These are phyloP conservation scores for Piper betle DNA, from an alignment of 164 flowering plant species.

Conservation along the genomic window DNA sequence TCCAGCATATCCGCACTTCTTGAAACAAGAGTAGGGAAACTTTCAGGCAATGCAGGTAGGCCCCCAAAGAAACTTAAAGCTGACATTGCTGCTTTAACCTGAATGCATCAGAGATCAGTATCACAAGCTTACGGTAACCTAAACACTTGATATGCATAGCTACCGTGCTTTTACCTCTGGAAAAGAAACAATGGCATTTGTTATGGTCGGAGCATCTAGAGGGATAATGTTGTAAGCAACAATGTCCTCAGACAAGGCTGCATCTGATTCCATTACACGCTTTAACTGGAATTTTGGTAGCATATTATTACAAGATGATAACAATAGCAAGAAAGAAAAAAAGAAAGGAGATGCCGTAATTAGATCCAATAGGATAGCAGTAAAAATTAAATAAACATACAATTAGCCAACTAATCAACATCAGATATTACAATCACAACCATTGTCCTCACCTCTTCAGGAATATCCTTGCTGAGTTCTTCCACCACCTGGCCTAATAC, in stretches of 20 bases:
- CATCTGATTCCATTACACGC: conserved; percentile 84
- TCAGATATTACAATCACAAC: conserved; percentile 1
- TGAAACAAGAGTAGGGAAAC: conserved; percentile 44
- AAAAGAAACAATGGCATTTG: conserved; percentile 55
- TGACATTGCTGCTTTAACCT: conserved; percentile 84
- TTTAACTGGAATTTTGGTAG: conserved; percentile 45
- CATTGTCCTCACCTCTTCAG: conserved; percentile 62
- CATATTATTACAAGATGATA: background rate
- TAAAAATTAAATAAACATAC: too few relatives aligned
- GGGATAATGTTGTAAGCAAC: conserved; percentile 90
- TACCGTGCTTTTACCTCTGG: conserved; percentile 50
- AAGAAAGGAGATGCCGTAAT: background rate
- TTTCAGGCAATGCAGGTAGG: conserved; percentile 66
- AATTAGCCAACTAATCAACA: background rate
- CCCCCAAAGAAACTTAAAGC: conserved; percentile 56
- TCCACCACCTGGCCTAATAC: conserved; percentile 72
- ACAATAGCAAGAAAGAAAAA: background rate
- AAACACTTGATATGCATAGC: conserved; percentile 2
- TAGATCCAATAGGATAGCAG: background rate
- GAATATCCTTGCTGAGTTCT: conserved; percentile 60
- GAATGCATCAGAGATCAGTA: conserved; percentile 7
- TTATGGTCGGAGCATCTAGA: conserved; percentile 50
- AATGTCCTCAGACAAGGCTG: conserved; percentile 84
- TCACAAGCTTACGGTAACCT: too few relatives aligned
- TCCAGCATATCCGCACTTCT: conserved; percentile 77